phyloP scores from a whole-genome alignment of 257 asterid species.

The Solanum ossicruentum region DNA sequence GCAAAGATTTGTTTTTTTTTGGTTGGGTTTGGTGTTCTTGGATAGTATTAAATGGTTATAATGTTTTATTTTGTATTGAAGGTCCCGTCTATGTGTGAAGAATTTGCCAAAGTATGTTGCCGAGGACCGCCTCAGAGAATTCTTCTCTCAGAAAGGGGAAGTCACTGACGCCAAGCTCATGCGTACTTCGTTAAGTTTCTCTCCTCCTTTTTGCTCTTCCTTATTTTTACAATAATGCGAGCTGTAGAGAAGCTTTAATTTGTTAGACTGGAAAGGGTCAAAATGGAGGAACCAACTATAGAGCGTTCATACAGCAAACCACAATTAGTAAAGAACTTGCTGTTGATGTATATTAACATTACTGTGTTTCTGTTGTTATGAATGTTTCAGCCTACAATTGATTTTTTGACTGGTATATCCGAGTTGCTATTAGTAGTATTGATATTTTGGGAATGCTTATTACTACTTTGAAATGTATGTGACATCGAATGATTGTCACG shows the following conservation, averaged over 20 bases:
- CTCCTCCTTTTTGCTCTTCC: background rate
- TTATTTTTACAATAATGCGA: background rate
- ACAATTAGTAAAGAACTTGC: background rate
- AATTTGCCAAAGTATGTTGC: slow-evolving; percentile 65
- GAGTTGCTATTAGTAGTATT: background rate
- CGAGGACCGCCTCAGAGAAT: slow-evolving; percentile 73
- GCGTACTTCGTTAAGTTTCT: slow-evolving; percentile 57
- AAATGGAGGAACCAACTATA: background rate
- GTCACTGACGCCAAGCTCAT: slow-evolving; percentile 87
- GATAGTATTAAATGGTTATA: background rate
- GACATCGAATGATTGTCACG: background rate
- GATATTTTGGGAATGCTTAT: background rate
- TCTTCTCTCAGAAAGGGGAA: slow-evolving; percentile 88
- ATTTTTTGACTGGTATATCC: background rate
- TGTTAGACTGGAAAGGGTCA: background rate
- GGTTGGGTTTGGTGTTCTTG: background rate
- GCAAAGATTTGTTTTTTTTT: background rate
- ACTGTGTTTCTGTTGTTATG: background rate
- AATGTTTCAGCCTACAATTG: background rate
- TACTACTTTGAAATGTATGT: background rate
- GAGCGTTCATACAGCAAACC: background rate
- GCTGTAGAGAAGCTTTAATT: background rate
- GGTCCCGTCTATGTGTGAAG: slow-evolving; percentile 86
- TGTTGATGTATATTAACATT: background rate
- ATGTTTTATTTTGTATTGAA: slow-evolving; percentile 1